Conservation (phyloP, 2,329 filamentous ascomycete species). For the Fusarium lateritium region DNA sequence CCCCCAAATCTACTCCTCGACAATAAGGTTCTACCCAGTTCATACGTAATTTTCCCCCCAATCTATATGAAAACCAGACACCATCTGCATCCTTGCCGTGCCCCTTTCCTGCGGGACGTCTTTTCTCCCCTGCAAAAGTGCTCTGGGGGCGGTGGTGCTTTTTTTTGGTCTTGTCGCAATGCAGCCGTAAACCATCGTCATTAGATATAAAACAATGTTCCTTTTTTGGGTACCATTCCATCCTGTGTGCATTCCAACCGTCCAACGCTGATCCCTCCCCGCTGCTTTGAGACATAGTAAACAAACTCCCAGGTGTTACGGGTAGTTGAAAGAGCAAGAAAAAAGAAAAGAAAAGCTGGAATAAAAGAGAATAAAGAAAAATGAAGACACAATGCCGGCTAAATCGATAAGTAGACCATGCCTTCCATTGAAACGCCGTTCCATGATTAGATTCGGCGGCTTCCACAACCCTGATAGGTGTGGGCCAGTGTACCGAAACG, state of each 20-base stretch:
- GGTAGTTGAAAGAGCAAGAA: constrained; percentile 25
- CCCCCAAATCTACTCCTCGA: constrained; percentile 43
- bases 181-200: constrained; percentile 52
- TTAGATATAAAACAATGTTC: constrained; percentile 48
- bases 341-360: constrained; percentile 25
- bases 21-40: constrained; percentile 45
- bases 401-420: constrained; percentile 44
- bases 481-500: constrained; percentile 35
- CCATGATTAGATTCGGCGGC: constrained; percentile 45
- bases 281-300: constrained; percentile 42
- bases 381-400: constrained; percentile 46
- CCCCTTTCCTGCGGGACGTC: constrained; percentile 19
- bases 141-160: constrained; percentile 38
- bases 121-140: constrained; percentile 15
- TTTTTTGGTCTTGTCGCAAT: constrained; percentile 48
- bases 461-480: constrained; percentile 29
- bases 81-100: constrained; percentile 24
- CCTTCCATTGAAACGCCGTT: constrained; percentile 49
- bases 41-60: constrained; percentile 43
- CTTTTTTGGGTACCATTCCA: constrained; percentile 47
- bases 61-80: constrained; percentile 44
- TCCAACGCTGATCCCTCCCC: constrained; percentile 39
- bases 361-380: constrained; percentile 34
- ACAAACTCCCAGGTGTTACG: constrained; percentile 17
- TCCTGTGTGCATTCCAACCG: constrained; percentile 43